Base-by-base conservation (phyloP, 2,329 filamentous ascomycete genomes). In the Aspergillus texensis region DNA sequence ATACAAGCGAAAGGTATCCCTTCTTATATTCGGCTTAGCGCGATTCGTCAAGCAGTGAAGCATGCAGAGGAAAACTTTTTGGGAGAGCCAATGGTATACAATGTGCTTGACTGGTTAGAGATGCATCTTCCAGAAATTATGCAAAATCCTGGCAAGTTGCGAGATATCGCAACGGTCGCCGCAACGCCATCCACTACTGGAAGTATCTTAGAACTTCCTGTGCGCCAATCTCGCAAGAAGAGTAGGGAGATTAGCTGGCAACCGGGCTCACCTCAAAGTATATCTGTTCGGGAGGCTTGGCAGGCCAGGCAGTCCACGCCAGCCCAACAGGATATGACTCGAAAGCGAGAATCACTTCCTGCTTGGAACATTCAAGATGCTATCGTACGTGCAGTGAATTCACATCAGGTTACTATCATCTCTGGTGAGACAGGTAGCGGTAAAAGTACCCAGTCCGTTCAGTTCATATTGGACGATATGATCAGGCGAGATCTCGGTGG, bases 401-500 rank as follows among this genome's bases (percentile, higher is more conserved):
- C 84, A 5, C 88, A 94, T 72, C 90, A 97, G 77, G 93, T 99
- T 57, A 97, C 93, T 0, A 97, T 99, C 72, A 95, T 99, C 70
- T 96, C 94, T 50, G 95, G 95, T 69, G 95, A 98, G 79, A 99
- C 95, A 4, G 95, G 95, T 59, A 97, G 93, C 21, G 95, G 95
- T 74, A 99, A 99, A 79, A 97, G 92, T 56, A 98, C 95, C 0
- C 95, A 99, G 77, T 95, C 93, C 2, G 93, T 98, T 39, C 95
- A 99, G 76, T 99, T 98, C 77, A 85, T 99, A 50, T 84, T 99
- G 1, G 95, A 99, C 72, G 92, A 98, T 70, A 82, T 98, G 67
- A 96, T 97, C 70, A 84, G 86, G 65, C 85, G 86, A 53, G 87
- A 89, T 9, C 83, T 96, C 10, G 95, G 94, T 2, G 86, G 86